Evolutionary conservation across 1,139 yeast genomes (phyloP), one percentile per base, ranked within the genome.

Genomic region (Pichia inconspicua): DNA sequence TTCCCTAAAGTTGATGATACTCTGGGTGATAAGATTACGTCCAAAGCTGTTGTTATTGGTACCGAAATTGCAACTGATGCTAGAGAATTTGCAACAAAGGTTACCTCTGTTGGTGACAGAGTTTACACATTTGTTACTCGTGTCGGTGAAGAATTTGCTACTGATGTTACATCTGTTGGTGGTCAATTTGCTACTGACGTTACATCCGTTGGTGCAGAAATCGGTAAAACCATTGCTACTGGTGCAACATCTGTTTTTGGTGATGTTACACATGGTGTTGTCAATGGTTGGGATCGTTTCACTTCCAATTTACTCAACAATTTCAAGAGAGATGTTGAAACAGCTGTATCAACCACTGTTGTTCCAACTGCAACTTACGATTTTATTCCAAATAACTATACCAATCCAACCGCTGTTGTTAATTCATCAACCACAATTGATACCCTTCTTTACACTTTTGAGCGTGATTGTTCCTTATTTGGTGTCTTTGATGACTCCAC

Each of bases 401-500:
- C 44, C 7, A 28, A 41, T 8, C 38, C 41, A 10, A 34, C 32
- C 15, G 31, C 19, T 8, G 39, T 25, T 10, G 40, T 42, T 11
- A 27, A 43, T n/a, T 15, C 42, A 1, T 34, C 40, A 2, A 22
- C 43, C 2, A 22, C 43, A 22, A 31, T 40, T 11, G 52, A 48
- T 19, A 27, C 19, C 10, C 31, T 41, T 4, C 15, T 36, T 27
- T 48, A 46, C 32, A 25, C 28, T 9, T 15, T 40, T 25, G 31
- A 41, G 8, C 40, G 30, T 15, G 50, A 54, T 32, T 74, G 80
- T 56, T 61, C 62, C 3, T 52, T 56, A 11, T 69, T 66, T 56
- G 82, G 82, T 12, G 68, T 76, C 17, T 80, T 78, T 59, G 68
- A 80, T 57, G 64, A 68, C 35, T 53, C 66, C n/a, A 53, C 58